Percentiles rank a stretch among this genome's conserved stretches.
Conservation (phyloP, 495 filamentous ascomycete species). For the Penicillium paxilli region DNA sequence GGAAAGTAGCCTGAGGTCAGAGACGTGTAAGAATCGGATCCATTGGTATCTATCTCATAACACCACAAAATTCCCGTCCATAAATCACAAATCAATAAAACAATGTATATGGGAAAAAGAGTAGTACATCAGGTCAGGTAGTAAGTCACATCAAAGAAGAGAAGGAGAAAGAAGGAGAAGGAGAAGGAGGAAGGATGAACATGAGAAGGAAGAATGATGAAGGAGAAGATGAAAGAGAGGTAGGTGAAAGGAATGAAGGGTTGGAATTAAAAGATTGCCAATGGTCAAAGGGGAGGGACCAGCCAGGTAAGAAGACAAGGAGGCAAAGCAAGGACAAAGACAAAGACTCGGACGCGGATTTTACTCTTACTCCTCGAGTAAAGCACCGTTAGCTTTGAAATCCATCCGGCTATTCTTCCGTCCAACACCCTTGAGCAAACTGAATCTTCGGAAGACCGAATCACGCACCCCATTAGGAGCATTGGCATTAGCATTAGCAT, state of each 20-base stretch:
- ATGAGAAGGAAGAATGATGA: not conserved
- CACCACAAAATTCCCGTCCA: constrained; percentile 19
- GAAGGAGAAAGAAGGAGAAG: not conserved
- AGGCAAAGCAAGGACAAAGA: constrained; percentile 12
- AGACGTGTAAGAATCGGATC: too few relatives aligned
- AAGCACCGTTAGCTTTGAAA: constrained; percentile 34
- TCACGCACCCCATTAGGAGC: constrained; percentile 34
- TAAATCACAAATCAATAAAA: constrained; percentile 6
- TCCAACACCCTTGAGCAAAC: constrained; percentile 45
- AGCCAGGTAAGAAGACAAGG: too few relatives aligned
- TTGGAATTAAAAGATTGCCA: constrained; percentile 2
- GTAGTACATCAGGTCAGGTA: constrained; percentile 15
- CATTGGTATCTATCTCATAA: constrained; percentile 29
- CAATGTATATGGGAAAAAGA: constrained; percentile 7
- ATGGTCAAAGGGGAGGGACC: constrained; percentile 11
- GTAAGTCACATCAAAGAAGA: constrained; percentile 27
- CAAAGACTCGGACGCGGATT: too few relatives aligned
- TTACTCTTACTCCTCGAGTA: constrained; percentile 45
- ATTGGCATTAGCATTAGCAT: not conserved
- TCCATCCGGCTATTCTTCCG: constrained; percentile 47
- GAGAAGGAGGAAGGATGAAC: not conserved
- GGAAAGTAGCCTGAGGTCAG: too few relatives aligned
- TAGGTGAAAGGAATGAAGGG: constrained; percentile 8
- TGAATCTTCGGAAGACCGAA: constrained; percentile 50
- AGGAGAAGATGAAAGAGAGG: not conserved